Base-by-base conservation (phyloP, 108 stramenopile species). In the Cyclotella atomus region DNA sequence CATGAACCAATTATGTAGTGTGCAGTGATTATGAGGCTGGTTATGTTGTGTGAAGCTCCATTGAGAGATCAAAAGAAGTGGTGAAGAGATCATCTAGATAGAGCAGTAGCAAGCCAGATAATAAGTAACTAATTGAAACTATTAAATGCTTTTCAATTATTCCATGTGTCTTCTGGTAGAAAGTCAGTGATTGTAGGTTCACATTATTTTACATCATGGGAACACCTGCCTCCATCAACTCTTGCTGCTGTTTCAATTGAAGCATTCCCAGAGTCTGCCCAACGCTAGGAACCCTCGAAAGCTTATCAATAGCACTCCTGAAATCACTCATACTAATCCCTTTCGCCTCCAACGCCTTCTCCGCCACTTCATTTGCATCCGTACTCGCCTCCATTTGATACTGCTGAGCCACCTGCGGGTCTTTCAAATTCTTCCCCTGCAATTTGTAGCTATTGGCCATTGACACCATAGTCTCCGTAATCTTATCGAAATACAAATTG, bases 171-270 rank as follows among this genome's bases (percentile, higher is more conserved):
- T n/a, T n/a, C n/a, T n/a, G n/a, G n/a, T n/a, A n/a, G n/a, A n/a
- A n/a, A n/a, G n/a, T n/a, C n/a, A n/a, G n/a, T n/a, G n/a, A n/a
- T n/a, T n/a, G n/a, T n/a, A n/a, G n/a, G n/a, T n/a, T n/a, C n/a
- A n/a, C n/a, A n/a, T 49, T 41, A 9, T 12, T 44, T 50, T 76
- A 68, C 64, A 71, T 66, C 83, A 79, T 83, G 2, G 84, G 84
- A 16, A 82, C 70, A 43, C 94, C 94, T 49, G 92, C 73, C 14
- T 81, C 69, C 81, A 89, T 84, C 35, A 95, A 63, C 43, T 90
- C 91, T 57, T 93, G 90, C 73, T 95, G 94, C 71, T 95, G 94
- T 70, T 93, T 91, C 85, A 95, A 86, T 65, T 95, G 94, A 45
- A 95, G 59, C 91, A 91, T 93, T 10, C 79, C 85, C 53, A 95